A percentile compares a stretch with the other conserved stretches of the same genome.
phyloP scores from a whole-genome alignment of 768 basidiomycete species.

The Lactifluus volemus region DNA sequence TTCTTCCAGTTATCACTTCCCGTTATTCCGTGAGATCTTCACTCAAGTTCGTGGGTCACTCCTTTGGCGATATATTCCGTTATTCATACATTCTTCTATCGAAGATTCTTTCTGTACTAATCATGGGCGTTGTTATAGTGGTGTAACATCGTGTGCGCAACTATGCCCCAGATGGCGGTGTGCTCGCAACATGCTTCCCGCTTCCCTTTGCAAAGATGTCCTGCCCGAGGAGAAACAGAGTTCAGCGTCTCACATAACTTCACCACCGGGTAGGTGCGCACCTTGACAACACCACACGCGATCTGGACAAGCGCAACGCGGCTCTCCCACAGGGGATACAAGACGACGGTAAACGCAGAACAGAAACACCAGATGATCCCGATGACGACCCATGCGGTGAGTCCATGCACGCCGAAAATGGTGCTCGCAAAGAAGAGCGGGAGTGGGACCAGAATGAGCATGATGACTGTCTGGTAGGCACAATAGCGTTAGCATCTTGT shows the following conservation, averaged over 20 bases:
- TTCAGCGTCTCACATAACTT: not conserved
- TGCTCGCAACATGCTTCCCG: conserved; percentile 29
- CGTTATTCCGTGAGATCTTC: no score
- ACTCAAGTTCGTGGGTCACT: not conserved
- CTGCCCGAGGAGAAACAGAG: conserved; percentile 20
- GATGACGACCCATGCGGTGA: conserved; percentile 73
- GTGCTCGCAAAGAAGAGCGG: conserved; percentile 81
- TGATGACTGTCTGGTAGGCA: conserved; percentile 40
- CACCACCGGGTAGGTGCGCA: conserved; percentile 21
- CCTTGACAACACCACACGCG: conserved; percentile 53
- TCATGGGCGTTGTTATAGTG: not conserved
- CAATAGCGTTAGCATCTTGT: not conserved
- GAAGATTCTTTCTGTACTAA: not conserved
- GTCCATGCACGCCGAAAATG: conserved; percentile 52
- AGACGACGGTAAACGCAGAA: conserved; percentile 64
- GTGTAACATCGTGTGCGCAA: not conserved
- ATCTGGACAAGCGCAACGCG: conserved; percentile 56
- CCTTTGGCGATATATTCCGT: not conserved
- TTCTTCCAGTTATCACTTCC: not conserved
- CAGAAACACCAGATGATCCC: conserved; percentile 81
- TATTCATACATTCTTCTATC: not conserved
- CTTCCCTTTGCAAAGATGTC: conserved; percentile 35
- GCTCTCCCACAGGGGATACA: conserved; percentile 86
- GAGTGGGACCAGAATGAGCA: conserved; percentile 71
- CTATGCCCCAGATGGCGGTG: conserved; percentile 14